Evolutionary conservation across 148 eudicot genomes (phyloP).

Genomic region (Hydrangea macrophylla): DNA sequence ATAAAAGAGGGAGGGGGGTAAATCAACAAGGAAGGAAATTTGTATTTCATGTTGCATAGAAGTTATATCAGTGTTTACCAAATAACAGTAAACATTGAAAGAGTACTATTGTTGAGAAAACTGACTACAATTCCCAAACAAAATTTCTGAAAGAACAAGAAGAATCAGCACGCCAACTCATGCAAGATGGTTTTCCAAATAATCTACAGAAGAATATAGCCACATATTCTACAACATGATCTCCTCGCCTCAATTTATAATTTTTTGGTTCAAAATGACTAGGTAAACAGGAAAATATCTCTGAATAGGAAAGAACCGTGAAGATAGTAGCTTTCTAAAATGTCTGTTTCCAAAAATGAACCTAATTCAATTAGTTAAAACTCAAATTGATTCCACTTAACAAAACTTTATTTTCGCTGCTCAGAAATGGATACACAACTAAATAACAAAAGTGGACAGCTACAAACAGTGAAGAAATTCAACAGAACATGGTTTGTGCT

Average conservation of each 20-base stretch:
- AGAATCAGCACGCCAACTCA: neutral
- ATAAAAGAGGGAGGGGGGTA: neutral
- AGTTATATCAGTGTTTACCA: too few relatives aligned
- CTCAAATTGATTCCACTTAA: neutral
- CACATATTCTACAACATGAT: neutral
- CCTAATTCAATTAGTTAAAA: neutral
- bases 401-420: neutral
- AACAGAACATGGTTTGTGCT: neutral
- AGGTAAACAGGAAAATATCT: neutral
- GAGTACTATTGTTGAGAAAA: too few relatives aligned
- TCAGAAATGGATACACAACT: neutral
- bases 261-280: too few relatives aligned
- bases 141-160: neutral
- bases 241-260: neutral
- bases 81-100: neutral
- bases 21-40: constrained; percentile 1
- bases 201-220: neutral
- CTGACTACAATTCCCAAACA: neutral
- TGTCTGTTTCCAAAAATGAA: too few relatives aligned
- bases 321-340: neutral
- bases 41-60: neutral
- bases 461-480: neutral
- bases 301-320: neutral
- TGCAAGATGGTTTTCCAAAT: neutral
- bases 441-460: neutral